phyloP scores from a whole-genome alignment of 2,329 filamentous ascomycete species.

The Aureobasidium sp. region DNA sequence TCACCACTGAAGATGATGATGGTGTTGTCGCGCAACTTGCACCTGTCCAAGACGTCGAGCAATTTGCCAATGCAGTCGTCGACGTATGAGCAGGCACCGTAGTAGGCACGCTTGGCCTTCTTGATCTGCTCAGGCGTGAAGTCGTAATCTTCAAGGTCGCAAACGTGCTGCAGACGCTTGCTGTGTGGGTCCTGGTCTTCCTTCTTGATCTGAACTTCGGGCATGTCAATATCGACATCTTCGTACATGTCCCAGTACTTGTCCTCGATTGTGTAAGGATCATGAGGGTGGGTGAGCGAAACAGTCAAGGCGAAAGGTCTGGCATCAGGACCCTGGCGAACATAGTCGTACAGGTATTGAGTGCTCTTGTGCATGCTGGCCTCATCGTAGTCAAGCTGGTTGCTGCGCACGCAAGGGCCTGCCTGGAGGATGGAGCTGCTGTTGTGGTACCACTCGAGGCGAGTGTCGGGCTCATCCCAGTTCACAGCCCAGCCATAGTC shows the following conservation, averaged over 20 bases:
- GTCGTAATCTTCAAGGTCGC: slow-evolving; percentile 76
- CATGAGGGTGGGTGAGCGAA: slow-evolving; percentile 88
- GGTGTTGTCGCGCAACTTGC: slow-evolving; percentile 73
- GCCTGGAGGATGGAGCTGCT: slow-evolving; percentile 89
- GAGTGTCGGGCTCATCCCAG: slow-evolving; percentile 79
- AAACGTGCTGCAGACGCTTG: slow-evolving; percentile 75
- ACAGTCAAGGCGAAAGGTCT: slow-evolving; percentile 82
- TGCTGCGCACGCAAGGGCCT: slow-evolving; percentile 79
- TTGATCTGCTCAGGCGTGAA: slow-evolving; percentile 82
- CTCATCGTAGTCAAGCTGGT: slow-evolving; percentile 93
- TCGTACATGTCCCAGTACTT: slow-evolving; percentile 94
- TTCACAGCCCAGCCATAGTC: slow-evolving; percentile 94
- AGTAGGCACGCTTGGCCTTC: slow-evolving; percentile 79
- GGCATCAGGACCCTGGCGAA: slow-evolving; percentile 65
- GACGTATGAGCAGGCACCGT: slow-evolving; percentile 86
- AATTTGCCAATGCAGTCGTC: slow-evolving; percentile 86
- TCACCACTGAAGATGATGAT: slow-evolving; percentile 90
- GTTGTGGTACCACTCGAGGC: slow-evolving; percentile 94
- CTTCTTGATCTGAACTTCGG: slow-evolving; percentile 67
- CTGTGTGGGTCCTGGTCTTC: slow-evolving; percentile 82
- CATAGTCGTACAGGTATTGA: slow-evolving; percentile 85
- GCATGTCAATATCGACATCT: slow-evolving; percentile 75
- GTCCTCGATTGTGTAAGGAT: slow-evolving; percentile 88
- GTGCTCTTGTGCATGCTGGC: slow-evolving; percentile 89
- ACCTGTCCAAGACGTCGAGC: slow-evolving; percentile 67